Conservation (phyloP, 73 alveolate species). For the Paramecium primaurelia region DNA sequence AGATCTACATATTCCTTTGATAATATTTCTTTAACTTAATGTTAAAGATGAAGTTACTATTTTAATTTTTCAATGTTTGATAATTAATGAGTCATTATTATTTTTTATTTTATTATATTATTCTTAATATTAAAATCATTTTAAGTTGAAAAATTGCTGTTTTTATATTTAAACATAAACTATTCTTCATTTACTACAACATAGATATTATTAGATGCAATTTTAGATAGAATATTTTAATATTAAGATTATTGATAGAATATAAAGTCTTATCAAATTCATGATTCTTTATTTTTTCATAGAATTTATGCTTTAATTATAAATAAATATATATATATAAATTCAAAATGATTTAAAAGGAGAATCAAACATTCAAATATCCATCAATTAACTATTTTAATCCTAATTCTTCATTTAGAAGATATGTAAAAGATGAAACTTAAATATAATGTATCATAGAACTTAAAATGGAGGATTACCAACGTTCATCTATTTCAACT, state of each 20-base stretch:
- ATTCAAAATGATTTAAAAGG: conserved; percentile 17
- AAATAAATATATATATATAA: neutral
- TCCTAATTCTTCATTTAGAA: neutral
- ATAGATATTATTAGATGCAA: neutral
- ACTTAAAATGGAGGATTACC: neutral
- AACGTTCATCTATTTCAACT: neutral
- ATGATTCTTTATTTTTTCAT: neutral
- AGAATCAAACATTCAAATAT: neutral
- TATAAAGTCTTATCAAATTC: neutral
- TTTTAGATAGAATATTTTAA: neutral
- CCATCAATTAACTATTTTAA: neutral
- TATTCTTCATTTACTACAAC: neutral
- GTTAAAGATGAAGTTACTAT: neutral
- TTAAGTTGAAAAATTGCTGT: neutral
- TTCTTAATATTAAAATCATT: neutral
- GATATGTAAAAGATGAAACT: neutral
- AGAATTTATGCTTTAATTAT: neutral
- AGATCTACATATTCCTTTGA: neutral
- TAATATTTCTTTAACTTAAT: neutral
- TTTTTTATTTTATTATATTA: neutral
- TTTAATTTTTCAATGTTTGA: neutral
- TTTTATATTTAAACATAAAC: neutral
- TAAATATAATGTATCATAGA: neutral
- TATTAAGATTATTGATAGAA: neutral
- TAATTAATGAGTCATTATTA: neutral